Evolutionary conservation across 2,329 filamentous ascomycete species (phyloP).

Genomic region (Sporothrix pallida): DNA sequence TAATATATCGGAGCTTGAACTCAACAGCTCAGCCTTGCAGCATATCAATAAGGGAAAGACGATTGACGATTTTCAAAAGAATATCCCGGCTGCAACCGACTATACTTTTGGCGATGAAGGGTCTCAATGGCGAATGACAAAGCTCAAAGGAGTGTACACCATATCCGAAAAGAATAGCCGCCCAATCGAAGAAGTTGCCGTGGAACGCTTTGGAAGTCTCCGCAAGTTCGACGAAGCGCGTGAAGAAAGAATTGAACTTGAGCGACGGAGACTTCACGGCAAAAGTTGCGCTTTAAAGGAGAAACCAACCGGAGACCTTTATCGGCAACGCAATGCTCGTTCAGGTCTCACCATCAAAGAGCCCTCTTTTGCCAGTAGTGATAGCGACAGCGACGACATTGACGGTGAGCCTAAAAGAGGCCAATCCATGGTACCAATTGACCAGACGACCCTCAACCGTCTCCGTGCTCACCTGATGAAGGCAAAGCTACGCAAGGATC

Average conservation of each 20-base stretch:
- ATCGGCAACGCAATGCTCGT: constrained; percentile 65
- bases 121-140: constrained; percentile 96
- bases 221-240: constrained; percentile 88
- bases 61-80: constrained; percentile 58
- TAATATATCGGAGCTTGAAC: constrained; percentile 77
- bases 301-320: constrained; percentile 86
- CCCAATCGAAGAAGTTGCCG: constrained; percentile 79
- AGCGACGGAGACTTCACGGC: constrained; percentile 81
- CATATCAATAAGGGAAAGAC: constrained; percentile 63
- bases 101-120: constrained; percentile 91
- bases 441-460: constrained; percentile 83
- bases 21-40: constrained; percentile 72
- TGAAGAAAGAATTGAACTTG: constrained; percentile 91
- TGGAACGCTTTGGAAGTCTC: constrained; percentile 80
- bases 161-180: constrained; percentile 74
- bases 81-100: constrained; percentile 63
- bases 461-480: constrained; percentile 96
- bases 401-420: constrained; percentile 45
- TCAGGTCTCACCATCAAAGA: background rate
- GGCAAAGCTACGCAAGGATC: constrained; percentile 80
- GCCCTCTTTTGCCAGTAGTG: background rate
- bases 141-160: constrained; percentile 82
- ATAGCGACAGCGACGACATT: background rate
- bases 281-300: constrained; percentile 82
- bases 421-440: constrained; percentile 58